Evolutionary conservation across 495 filamentous ascomycete genomes (phyloP), one percentile per base, ranked within the genome.

Genomic region (Hypoxylon perforatum): DNA sequence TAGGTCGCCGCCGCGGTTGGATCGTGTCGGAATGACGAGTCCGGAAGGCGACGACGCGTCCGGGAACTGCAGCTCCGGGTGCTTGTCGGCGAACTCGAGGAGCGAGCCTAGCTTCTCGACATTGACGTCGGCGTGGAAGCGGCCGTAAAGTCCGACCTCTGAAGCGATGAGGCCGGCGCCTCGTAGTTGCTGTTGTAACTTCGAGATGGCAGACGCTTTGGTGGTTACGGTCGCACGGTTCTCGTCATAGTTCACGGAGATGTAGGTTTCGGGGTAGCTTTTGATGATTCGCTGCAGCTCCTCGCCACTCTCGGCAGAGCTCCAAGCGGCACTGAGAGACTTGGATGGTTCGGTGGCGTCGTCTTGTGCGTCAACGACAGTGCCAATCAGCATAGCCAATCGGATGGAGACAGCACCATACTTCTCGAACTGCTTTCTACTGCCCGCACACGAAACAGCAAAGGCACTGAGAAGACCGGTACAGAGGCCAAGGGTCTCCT

Each of bases 401-500:
- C 83, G 76, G 7, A 84, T 53, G 4, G 81, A 80, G 9, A 77
- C 76, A 2, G 77, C 71, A 6, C 72, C 80, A 55, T 82, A 79
- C 22, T 70, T 64, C 50, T 71, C 52, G 15, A 85, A 68, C 1
- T 80, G 63, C 0, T 59, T 57, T 11, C 19, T 22, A 28, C 51
- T 70, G 6, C 38, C 41, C 1, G 78, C 54, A 49, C 75, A 70
- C 12, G 80, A 71, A 3, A 81, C 77, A 14, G 77, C 80, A 6
- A 78, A 69, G 1, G 81, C 78, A 51, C 74, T 76, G 18, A 84
- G 68, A 15, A 84, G 66, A 0, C 82, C 82, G 38, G 76, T 80
- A 53, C 81, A 85, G 52, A 84, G 78, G 12, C 82, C 83, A 1
- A 82, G 62, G 1, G 78, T 80, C 41, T 78, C 75, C 12, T n/a